Evolutionary conservation across 495 filamentous ascomycete genomes (phyloP).

Genomic region (Talaromyces stipitatus): DNA sequence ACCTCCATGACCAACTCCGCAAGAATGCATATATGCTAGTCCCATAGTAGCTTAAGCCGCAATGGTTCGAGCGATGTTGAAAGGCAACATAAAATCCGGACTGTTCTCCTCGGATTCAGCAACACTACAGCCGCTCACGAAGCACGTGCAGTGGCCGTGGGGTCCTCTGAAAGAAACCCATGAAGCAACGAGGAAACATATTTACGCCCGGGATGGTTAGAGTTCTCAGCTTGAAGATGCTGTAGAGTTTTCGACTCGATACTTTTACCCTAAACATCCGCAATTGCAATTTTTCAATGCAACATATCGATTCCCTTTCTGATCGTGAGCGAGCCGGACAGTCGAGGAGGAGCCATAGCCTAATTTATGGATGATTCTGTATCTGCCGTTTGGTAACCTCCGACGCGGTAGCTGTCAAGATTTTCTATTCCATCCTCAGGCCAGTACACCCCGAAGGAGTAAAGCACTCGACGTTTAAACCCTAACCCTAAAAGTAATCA

Average conservation of each 20-base stretch:
- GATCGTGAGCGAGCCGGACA: slow-evolving; percentile 56
- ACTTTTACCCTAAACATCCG: slow-evolving; percentile 10
- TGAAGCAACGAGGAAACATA: slow-evolving; percentile 15
- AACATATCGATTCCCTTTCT: slow-evolving; percentile 13
- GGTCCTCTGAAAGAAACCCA: slow-evolving; percentile 20
- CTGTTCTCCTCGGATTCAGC: slow-evolving; percentile 19
- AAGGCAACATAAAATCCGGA: slow-evolving; percentile 19
- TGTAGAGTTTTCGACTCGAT: slow-evolving; percentile 12
- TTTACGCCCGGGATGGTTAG: slow-evolving; percentile 12
- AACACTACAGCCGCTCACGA: slow-evolving; percentile 20
- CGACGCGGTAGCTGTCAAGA: slow-evolving; percentile 28
- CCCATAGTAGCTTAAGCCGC: slow-evolving; percentile 19
- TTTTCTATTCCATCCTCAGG: slow-evolving; percentile 15
- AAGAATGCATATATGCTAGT: slow-evolving; percentile 16
- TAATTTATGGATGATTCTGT: slow-evolving; percentile 76
- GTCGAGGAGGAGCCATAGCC: slow-evolving; percentile 86
- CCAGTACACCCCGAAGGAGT: too few relatives aligned
- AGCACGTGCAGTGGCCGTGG: slow-evolving; percentile 22
- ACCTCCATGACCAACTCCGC: slow-evolving; percentile 17
- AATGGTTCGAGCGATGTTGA: slow-evolving; percentile 18
- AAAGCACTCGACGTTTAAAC: too few relatives aligned
- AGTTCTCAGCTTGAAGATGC: slow-evolving; percentile 8
- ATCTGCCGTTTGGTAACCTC: slow-evolving; percentile 82
- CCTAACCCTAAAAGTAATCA: too few relatives aligned
- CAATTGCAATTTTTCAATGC: slow-evolving; percentile 18